These are phyloP conservation scores for Linderina pennispora DNA, from an alignment of 192 early-diverging fungal species.

Conservation along the genomic window DNA sequence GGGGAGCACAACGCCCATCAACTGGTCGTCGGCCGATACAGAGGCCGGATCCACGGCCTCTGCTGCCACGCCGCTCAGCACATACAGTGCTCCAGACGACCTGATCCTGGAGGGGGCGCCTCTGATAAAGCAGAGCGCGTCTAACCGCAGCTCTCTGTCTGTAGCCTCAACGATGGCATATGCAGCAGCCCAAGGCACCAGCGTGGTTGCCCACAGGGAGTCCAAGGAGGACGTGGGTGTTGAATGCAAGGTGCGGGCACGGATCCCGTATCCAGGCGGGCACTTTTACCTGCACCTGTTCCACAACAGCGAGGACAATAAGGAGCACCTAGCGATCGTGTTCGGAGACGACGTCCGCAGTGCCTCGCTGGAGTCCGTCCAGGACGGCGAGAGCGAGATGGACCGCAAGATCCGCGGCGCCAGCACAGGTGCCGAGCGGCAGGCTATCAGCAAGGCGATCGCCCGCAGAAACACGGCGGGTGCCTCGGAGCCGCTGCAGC, in stretches of 20 bases:
- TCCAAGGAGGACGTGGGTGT: conserved; percentile 3
- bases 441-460: conserved; percentile 38
- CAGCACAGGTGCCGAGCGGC: conserved; percentile 49
- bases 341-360: conserved; percentile 80
- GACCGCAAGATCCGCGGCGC: conserved; percentile 81
- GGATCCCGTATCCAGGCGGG: conserved; percentile 73
- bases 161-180: too few relatives aligned
- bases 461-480: neutral
- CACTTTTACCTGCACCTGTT: conserved; percentile 82
- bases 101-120: conserved; percentile 11
- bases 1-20: conserved; percentile 18
- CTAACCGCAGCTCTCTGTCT: too few relatives aligned
- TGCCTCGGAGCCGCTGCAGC: neutral
- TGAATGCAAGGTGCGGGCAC: conserved; percentile 56
- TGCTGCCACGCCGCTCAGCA: neutral
- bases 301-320: conserved; percentile 73
- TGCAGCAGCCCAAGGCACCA: conserved; percentile 2
- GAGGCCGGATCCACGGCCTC: neutral
- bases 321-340: conserved; percentile 93
- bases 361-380: conserved; percentile 55
- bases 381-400: conserved; percentile 65
- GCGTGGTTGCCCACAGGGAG: neutral
- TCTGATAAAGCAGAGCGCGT: too few relatives aligned
- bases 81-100: conserved; percentile 15
- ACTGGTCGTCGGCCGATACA: conserved; percentile 19